Base-by-base conservation (phyloP, 192 early-diverging fungal species). In the Coemansia sp. region DNA sequence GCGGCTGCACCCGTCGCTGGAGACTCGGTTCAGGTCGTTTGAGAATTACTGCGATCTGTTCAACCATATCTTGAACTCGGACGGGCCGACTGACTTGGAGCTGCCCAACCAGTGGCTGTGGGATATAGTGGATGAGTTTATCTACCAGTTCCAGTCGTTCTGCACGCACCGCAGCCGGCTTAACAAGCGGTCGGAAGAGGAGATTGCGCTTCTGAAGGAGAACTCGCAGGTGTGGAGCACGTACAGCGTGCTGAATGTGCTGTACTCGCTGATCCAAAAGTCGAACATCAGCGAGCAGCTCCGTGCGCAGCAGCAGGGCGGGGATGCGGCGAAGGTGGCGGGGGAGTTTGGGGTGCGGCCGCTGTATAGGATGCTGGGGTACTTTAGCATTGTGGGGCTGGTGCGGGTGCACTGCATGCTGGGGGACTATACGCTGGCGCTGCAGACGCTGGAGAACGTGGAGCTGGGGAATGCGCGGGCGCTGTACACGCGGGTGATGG, bases 61-160 rank as follows among this genome's bases (percentile, higher is more conserved):
- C 86, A 96, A 96, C 85, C 94, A 93, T 71, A 94, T 98, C 51
- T 80, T 98, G 69, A 94, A 85, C 75, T 83, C 85, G 40, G 73
- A 92, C 35, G 92, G 92, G 37, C 95, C 95, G 24, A 86, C 92
- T 45, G 89, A 90, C 51, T 83, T 98, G 60, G 95, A 98, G 83
- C 87, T 98, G 61, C 96, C 96, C 24, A 96, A 94, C 86, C 95
- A 95, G 82, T 98, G 96, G 96, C 83, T 98, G 40, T 98, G 95
- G 95, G 96, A 98, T 83, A 96, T 98, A 74, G 94, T 98, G 65
- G 96, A 98, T 69, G 96, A 98, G 83, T 98, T 98, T 82, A 96
- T 98, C 71, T 98, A 95, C 83, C 96, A 98, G 85, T 98, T 95
- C 89, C 96, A 98, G 86, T 89, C 94, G 60, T 98, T 96, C 85